Evolutionary conservation across 78 protist genomes (phyloP), one percentile per base, ranked within the genome.

Genomic region (Dictyostelium intermedium): DNA sequence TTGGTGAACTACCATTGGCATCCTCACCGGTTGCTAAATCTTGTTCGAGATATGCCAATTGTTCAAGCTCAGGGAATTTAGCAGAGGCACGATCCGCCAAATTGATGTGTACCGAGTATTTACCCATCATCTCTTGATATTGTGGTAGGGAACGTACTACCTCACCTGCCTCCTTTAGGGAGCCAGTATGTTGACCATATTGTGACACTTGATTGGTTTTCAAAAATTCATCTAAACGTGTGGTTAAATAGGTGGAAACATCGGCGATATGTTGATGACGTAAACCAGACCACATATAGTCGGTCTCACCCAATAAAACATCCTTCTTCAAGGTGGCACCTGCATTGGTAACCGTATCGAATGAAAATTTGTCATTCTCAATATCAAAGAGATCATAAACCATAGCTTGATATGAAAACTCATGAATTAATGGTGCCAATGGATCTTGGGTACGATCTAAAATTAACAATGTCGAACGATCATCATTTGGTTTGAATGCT

Each of bases 351-450:
- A 37, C 39, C 2, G 79, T 27, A 30, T 56, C 86, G 85, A 92
- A 95, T 25, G 45, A 3, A 91, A 87, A 97, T 32, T 66, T 61
- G 63, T 95, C 98, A 45, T 53, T 60, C 50, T 92, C 87, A 34
- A 96, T 39, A 70, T 76, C 87, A 25, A 97, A 91, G 27, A 96
- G 27, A 84, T 97, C 98, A 74, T 95, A 91, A 39, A 83, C 84
- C 98, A 98, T 97, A 41, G 98, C 98, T 45, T 98, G 98, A 91
- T 98, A 98, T 66, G 98, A 93, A 73, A 93, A 97, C 82, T 98
- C 98, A 56, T 96, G 97, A 27, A 98, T 82, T 10, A 98, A 66
- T 60, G 98, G 98, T 5, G 98, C 70, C n/a, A 97, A 27, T 45
- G 95, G 92, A 73, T 98, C 98, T 37, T 81, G 76, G 1, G 87